Conservation (phyloP, 176 grass and related monocot species). For the Musa troglodytarum region DNA sequence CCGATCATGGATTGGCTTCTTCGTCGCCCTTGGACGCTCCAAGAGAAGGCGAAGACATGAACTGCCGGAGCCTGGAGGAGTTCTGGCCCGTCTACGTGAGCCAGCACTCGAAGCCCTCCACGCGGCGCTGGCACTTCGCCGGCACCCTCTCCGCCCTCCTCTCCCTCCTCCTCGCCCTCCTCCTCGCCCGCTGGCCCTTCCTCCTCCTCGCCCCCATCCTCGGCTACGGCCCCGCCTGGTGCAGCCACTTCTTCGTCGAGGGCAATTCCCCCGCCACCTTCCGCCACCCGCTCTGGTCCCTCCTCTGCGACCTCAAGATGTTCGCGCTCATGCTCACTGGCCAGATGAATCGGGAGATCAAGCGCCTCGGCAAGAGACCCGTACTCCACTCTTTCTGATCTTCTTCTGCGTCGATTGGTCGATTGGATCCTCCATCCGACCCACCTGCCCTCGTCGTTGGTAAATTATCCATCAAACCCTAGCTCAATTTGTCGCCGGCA, state of each 20-base stretch:
- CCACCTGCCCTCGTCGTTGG: background rate
- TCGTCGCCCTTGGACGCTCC: no score
- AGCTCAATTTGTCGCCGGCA: background rate
- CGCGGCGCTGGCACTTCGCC: conserved; percentile 10
- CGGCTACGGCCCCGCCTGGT: conserved; percentile 12
- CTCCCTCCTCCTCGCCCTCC: conserved; percentile 4
- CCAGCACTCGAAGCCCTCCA: conserved; percentile 14
- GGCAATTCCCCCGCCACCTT: conserved; percentile 9
- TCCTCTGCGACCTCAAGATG: conserved; percentile 12
- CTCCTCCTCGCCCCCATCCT: background rate
- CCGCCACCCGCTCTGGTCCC: background rate
- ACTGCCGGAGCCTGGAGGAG: conserved; percentile 14
- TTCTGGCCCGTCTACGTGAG: conserved; percentile 12
- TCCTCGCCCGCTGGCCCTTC: background rate
- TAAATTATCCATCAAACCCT: conserved; percentile 9
- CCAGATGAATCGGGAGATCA: conserved; percentile 9
- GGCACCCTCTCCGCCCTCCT: conserved; percentile 8
- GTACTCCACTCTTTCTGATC: background rate
- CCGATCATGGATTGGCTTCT: no score
- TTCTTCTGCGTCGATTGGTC: background rate
- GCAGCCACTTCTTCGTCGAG: conserved; percentile 21
- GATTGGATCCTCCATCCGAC: background rate
- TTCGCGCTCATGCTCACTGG: conserved; percentile 4
- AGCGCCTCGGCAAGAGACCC: conserved; percentile 10
- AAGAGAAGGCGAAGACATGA: background rate